These are phyloP conservation scores for Chondrus crispus DNA, from an alignment of 23 red algal species.

Conservation along the genomic window DNA sequence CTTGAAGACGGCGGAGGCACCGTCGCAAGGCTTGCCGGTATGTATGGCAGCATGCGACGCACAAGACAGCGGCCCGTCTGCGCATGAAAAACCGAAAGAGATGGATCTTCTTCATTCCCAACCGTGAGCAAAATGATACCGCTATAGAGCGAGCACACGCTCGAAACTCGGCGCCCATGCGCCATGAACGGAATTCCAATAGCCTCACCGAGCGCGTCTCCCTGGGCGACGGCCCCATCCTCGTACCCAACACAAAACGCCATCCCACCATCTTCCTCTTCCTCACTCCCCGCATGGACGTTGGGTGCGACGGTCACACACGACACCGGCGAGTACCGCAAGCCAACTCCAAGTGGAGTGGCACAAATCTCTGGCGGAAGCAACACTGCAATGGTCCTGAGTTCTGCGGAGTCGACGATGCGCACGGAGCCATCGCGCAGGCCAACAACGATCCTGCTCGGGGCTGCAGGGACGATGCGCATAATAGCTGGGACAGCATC, in stretches of 20 bases:
- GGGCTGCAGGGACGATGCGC: background rate
- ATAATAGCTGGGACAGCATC: background rate
- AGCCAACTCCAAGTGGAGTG: background rate
- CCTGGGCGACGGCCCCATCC: background rate
- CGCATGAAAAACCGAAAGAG: conserved; percentile 25
- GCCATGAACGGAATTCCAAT: conserved; percentile 8
- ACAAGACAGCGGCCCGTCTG: conserved; percentile 23
- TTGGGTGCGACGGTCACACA: background rate
- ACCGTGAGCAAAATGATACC: conserved; percentile 5
- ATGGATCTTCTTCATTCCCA: conserved; percentile 37
- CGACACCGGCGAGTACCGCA: background rate
- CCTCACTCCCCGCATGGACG: too few relatives aligned
- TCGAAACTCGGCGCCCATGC: conserved; percentile 10
- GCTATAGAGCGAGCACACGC: conserved; percentile 5
- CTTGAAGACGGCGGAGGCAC: background rate
- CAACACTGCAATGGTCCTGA: background rate
- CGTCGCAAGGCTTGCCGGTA: background rate
- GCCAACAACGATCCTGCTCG: background rate
- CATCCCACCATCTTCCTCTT: background rate
- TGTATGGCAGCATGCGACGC: conserved; percentile 25
- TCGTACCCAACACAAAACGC: background rate
- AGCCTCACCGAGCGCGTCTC: background rate
- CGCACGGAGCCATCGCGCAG: background rate
- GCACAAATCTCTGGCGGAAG: background rate
- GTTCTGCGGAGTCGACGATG: background rate